Base-by-base conservation (phyloP, 192 early-diverging fungal species). In the Funneliformis mosseae region DNA sequence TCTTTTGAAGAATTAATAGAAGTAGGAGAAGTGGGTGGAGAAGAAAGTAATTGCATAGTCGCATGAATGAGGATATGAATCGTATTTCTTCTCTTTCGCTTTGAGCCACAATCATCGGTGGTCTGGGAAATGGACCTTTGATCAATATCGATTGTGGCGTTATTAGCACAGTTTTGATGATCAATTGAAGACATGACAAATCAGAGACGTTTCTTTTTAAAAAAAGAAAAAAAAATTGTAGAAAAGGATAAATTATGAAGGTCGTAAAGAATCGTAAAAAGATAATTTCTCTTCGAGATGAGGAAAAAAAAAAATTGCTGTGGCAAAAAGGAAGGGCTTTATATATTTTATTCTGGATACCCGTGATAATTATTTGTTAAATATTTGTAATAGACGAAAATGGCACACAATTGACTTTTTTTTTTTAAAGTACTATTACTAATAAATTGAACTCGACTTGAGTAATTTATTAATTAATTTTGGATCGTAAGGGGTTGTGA, bases 21-120 rank as follows among this genome's bases (percentile, higher is more conserved):
- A 11, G 71, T 73, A 73, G 71, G 71, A 28, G 71, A 73, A 43
- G 41, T 42, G 23, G 41, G 41, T 3, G 71, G 71, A n/a, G 71
- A 73, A 21, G 71, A 73, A 9, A 73, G 71, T 23, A 73, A 48
- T 48, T 73, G 71, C 71, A 73, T 73, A 10, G 71, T 73, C 4
- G 71, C 41, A 14, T 73, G 8, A 14, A 73, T 73, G 8, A 73
- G 18, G 9, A 73, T 73, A 16, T 23, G 41, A 73, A 73, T 21
- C 8, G 28, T 73, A 73, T 45, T 73, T 28, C 1, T 73, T 73
- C 45, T 18, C 12, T 73, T 42, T 23, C 71, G 64, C 0, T 21
- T 63, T 63, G 14, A n/a, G 25, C 21, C 8, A 5, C 28, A 11
- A 66, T 28, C 63, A 28, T 2, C 14, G 27, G 23, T 66, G 6